Percentiles rank a stretch among this genome's conserved stretches.
Conservation (phyloP, 208 protist species). For the Angomonas deanei region DNA sequence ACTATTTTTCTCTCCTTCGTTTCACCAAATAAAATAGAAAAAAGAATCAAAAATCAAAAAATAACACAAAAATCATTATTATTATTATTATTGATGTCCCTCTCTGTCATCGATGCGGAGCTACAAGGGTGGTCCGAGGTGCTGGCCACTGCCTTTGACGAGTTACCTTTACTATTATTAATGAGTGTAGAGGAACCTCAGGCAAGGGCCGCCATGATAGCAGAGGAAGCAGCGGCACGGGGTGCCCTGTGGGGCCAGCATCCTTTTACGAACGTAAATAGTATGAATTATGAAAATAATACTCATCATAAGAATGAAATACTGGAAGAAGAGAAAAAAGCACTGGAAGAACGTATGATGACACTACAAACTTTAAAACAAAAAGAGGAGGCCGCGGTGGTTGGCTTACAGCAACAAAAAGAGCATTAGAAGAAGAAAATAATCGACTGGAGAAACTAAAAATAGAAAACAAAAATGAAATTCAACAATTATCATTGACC, state of each 20-base stretch:
- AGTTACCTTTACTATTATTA: constrained; percentile 14
- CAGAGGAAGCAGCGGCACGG: constrained; percentile 11
- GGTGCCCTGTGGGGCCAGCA: background rate
- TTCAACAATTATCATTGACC: too few species aligned
- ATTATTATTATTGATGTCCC: background rate
- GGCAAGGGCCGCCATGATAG: background rate
- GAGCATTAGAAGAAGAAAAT: too few species aligned
- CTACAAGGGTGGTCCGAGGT: constrained; percentile 28
- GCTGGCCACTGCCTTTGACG: constrained; percentile 18
- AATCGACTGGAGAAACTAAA: too few species aligned
- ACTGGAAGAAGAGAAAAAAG: background rate
- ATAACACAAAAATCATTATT: background rate
- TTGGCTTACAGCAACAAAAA: background rate
- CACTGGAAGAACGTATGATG: background rate
- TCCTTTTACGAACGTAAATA: background rate
- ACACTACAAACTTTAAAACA: background rate
- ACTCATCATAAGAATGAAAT: background rate
- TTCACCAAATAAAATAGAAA: background rate
- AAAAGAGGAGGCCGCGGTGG: background rate
- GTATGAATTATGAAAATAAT: background rate
- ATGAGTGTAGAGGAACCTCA: constrained; percentile 20
- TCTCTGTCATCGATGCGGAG: constrained; percentile 12
- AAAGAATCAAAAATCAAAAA: background rate
- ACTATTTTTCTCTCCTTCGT: too few species aligned
- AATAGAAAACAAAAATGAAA: too few species aligned